Conservation (phyloP, 208 protist genomes). For the Trypanosoma platydactyli region DNA sequence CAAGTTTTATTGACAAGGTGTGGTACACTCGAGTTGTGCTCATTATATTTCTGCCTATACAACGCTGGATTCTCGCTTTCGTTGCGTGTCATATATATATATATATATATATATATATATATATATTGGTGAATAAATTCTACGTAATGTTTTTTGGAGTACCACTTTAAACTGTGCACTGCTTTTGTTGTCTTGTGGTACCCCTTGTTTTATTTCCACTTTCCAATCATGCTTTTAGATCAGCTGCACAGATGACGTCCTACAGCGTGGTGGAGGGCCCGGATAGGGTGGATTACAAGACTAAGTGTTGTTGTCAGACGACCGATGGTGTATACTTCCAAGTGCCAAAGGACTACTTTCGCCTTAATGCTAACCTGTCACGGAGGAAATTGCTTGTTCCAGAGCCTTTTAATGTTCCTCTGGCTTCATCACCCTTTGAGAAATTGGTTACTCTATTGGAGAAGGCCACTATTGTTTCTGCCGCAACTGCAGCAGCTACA, state of each 20-base stretch:
- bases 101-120: no score
- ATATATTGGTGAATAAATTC: no score
- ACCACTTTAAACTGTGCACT: no score
- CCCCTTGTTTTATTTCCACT: no score
- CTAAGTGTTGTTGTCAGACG: constrained; percentile 79
- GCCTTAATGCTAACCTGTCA: constrained; percentile 52
- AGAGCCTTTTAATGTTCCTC: constrained; percentile 70
- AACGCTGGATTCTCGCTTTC: no score
- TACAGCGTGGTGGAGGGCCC: constrained; percentile 70
- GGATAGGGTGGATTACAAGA: constrained; percentile 77
- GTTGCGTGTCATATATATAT: no score
- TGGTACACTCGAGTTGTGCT: no score
- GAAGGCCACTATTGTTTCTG: constrained; percentile 68
- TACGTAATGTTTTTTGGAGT: no score
- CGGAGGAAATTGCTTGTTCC: constrained; percentile 57
- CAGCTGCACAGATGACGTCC: constrained; percentile 39
- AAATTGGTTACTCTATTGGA: constrained; percentile 65
- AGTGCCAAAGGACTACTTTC: constrained; percentile 81
- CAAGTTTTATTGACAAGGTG: no score
- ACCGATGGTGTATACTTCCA: constrained; percentile 73
- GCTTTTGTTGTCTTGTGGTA: no score
- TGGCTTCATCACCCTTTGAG: constrained; percentile 53
- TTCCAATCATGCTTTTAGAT: neutral
- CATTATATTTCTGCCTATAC: no score
- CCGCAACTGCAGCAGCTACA: constrained; percentile 48